Evolutionary conservation across 176 grass and related monocot genomes (phyloP).

Genomic region (Zoysia japonica): DNA sequence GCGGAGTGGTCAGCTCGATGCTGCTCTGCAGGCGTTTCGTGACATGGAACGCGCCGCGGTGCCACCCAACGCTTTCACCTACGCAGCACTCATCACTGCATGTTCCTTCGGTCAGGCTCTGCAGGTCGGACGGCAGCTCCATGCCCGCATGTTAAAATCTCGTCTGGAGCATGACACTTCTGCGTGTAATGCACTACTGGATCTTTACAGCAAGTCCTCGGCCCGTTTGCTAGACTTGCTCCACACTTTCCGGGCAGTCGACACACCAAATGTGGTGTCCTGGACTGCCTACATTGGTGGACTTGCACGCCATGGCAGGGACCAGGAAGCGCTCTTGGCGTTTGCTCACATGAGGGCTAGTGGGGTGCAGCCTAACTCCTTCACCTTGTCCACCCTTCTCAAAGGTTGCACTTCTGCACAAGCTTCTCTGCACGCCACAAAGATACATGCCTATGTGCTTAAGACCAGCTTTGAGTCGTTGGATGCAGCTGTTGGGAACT

Average conservation of each 20-base stretch:
- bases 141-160: constrained; percentile 59
- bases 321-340: constrained; percentile 36
- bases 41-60: constrained; percentile 49
- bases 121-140: constrained; percentile 52
- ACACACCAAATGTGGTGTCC: constrained; percentile 66
- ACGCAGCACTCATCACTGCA: constrained; percentile 54
- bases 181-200: constrained; percentile 60
- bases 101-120: constrained; percentile 39
- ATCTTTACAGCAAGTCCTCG: constrained; percentile 68
- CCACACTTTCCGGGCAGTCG: constrained; percentile 39
- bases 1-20: constrained; percentile 28
- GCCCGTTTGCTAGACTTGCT: constrained; percentile 34
- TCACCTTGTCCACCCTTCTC: constrained; percentile 75
- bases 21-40: constrained; percentile 49
- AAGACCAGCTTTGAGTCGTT: constrained; percentile 63
- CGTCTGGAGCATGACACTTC: constrained; percentile 51
- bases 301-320: constrained; percentile 43
- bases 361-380: constrained; percentile 72
- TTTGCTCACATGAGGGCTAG: constrained; percentile 57
- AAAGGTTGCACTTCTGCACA: constrained; percentile 46
- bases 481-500: constrained; percentile 62
- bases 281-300: constrained; percentile 64
- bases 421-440: constrained; percentile 42
- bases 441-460: constrained; percentile 67
- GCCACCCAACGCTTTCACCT: constrained; percentile 63